Evolutionary conservation across 2,329 filamentous ascomycete genomes (phyloP).

Genomic region (Aotearoamyces nothofagi): DNA sequence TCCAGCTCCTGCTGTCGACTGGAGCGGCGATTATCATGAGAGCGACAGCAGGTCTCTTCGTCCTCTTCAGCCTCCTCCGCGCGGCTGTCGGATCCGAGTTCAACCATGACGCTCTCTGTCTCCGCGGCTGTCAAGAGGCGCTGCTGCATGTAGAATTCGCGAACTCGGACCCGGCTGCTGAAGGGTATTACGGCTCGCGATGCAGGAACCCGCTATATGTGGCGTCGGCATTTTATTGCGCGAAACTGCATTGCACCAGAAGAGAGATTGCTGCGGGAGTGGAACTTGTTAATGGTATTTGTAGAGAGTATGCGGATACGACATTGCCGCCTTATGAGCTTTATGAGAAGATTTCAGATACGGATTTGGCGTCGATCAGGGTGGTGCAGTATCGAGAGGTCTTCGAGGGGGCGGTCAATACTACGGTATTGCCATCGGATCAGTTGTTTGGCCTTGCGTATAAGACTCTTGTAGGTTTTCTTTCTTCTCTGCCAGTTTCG

Average conservation of each 20-base stretch:
- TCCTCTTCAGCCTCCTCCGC: background rate
- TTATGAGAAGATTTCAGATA: background rate
- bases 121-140: background rate
- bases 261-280: background rate
- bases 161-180: background rate
- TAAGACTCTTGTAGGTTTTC: conserved; percentile 1
- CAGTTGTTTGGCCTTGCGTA: background rate
- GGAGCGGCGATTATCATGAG: background rate
- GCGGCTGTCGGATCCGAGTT: background rate
- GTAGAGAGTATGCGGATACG: background rate
- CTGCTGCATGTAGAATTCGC: background rate
- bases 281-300: background rate
- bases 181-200: background rate
- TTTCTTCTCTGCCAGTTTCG: no score
- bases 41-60: background rate
- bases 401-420: background rate
- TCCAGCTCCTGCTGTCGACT: no score
- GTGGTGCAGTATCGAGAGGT: background rate
- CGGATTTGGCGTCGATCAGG: background rate
- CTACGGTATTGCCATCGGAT: background rate
- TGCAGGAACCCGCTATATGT: background rate
- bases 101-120: background rate
- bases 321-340: background rate
- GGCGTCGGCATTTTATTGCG: background rate
- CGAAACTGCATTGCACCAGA: background rate